Evolutionary conservation across 2,329 filamentous ascomycete genomes (phyloP), one percentile per base, ranked within the genome.

Genomic region (Alternaria sp.): DNA sequence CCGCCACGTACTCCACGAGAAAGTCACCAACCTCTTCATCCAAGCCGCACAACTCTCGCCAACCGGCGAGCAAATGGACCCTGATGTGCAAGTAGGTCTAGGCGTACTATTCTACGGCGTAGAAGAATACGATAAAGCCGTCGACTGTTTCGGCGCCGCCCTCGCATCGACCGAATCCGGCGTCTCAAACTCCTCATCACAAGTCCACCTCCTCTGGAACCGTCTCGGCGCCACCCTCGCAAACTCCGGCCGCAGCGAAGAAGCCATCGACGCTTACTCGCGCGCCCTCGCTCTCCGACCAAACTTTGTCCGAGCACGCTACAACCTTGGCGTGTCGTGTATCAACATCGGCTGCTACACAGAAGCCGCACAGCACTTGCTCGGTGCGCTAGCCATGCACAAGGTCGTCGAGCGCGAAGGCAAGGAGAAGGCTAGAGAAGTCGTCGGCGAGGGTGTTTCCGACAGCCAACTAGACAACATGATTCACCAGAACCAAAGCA

Each of bases 91-190:
- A 82, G 96, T 99, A 62, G 96, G 96, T 1, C 87, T 99, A 2
- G 96, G 96, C 37, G 96, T 99, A 5, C 87, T 99, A 15, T 98
- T 99, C 84, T 99, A 99, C 82, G 96, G 95, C 55, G 94, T 93
- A 28, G 96, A 99, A 81, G 95, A 98, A 78, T 98, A 97, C 83
- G 93, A 96, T 78, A 99, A 99, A 84, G 96, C 96, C 0, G 95
- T 99, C 41, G 96, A 99, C 84, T 99, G 96, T 85, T 99, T 99
- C 87, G 92, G 91, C 60, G 90, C 95, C 1, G 95, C 96, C 1
- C 88, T 99, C 23, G 92, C 93, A 63, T 93, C 89, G 23, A 93
- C 92, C 1, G 94, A 97, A 80, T 87, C 90, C 37, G 96, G 96
- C 62, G 88, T 89, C 9, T 91, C 90, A 63, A 98, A 97, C 82